A percentile compares a stretch with the other conserved stretches of the same genome.
These are phyloP conservation scores for Coccomyxa subellipsoidea DNA, from an alignment of 163 green algal species.

Conservation along the genomic window DNA sequence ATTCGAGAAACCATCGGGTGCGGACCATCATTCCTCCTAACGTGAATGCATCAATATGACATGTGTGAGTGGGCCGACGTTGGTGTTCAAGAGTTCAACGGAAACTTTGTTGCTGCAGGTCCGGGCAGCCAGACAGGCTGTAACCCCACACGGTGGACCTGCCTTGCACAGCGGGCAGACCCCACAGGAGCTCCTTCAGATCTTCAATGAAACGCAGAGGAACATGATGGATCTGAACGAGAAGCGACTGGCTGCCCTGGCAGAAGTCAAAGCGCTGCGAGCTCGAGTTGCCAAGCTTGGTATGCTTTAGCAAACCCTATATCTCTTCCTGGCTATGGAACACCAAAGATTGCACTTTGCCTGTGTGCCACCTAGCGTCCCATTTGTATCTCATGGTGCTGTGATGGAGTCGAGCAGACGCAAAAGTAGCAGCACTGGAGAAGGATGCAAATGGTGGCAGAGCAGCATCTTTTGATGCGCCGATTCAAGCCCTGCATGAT, in stretches of 20 bases:
- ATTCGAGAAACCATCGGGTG: no score
- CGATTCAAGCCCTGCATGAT: conserved; percentile 11
- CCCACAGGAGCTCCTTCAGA: neutral
- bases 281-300: conserved; percentile 44
- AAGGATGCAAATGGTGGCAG: neutral
- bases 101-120: neutral
- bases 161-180: neutral
- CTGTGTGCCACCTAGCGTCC: no score
- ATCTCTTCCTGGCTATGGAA: no score
- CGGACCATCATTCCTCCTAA: no score
- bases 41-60: no score
- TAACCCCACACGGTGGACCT: neutral
- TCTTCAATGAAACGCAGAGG: conserved; percentile 40
- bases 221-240: conserved; percentile 56
- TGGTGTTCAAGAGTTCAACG: no score
- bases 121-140: neutral
- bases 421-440: neutral
- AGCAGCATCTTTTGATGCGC: neutral
- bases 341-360: no score
- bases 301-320: conserved; percentile 10
- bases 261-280: conserved; percentile 42
- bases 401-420: no score
- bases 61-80: no score
- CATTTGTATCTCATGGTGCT: no score
- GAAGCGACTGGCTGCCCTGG: conserved; percentile 40